Evolutionary conservation across 2,329 filamentous ascomycete genomes (phyloP), one percentile per base, ranked within the genome.

Genomic region (Thermoascus crustaceus): DNA sequence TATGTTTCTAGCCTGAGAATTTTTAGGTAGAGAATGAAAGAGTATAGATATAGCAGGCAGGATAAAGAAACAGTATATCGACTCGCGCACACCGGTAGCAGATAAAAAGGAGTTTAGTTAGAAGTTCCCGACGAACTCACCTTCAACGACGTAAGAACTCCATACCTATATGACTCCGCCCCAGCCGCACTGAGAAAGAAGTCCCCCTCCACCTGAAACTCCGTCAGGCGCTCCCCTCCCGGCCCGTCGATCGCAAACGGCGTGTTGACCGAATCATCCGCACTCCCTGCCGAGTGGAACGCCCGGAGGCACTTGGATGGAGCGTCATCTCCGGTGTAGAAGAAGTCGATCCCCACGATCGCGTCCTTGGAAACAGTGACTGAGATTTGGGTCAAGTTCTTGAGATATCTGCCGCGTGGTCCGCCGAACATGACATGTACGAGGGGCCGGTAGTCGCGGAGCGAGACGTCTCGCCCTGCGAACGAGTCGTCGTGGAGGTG

Each of bases 401-500:
- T 34, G 4, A 48, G 42, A 30, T 45, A 39, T 2, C 10, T 24
- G 1, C 47, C 45, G 3, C 38, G 17, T 7, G 27, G 24, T 8
- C 47, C 47, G 24, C 47, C 47, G 25, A 48, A 49, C 40, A 47
- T 46, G 21, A 40, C 33, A 21, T 36, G 45, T 8, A 45, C 35
- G 17, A 48, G 38, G 11, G 44, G 44, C 3, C 35, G 45, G 34
- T 41, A 43, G 21, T 42, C 40, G 7, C 30, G 18, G 19, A 38
- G 34, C 4, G 35, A 37, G 13, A 40, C 18, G 9, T 37, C 25
- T 14, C 34, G 30, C 1, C 38, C 43, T 19, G 37, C n/a, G 21
- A 44, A 42, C 3, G 34, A 23, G 5, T 34, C 18, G 7, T 42
- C 39, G 21, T 49, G 38, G 13, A 49, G 34, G 21, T 31, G 17